These are phyloP conservation scores for Vararia minispora DNA, from an alignment of 768 basidiomycete species.

Conservation along the genomic window DNA sequence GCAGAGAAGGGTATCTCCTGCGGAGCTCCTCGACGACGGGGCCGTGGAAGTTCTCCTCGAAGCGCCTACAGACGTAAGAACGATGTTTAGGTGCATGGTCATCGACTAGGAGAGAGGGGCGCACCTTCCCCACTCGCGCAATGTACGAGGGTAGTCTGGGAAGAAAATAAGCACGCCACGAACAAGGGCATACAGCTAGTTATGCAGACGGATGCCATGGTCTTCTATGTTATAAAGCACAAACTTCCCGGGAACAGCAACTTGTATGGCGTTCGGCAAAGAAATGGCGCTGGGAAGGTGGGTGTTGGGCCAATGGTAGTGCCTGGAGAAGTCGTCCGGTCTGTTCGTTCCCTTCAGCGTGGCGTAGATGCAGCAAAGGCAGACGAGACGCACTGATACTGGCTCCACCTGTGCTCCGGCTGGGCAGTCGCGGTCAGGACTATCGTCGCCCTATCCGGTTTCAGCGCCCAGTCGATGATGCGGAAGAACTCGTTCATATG, in stretches of 20 bases:
- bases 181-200: background rate
- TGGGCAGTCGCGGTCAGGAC: slow-evolving; percentile 19
- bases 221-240: slow-evolving; percentile 16
- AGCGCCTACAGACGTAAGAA: slow-evolving; percentile 15
- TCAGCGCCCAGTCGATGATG: slow-evolving; percentile 31
- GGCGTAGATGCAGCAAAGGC: slow-evolving; percentile 1
- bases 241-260: slow-evolving; percentile 14
- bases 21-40: slow-evolving; percentile 11
- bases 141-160: slow-evolving; percentile 13
- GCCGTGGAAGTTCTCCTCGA: slow-evolving; percentile 16
- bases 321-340: slow-evolving; percentile 17
- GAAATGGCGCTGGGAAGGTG: slow-evolving; percentile 15
- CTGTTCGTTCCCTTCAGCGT: no score
- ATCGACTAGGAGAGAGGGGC: no score
- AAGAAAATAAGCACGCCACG: slow-evolving; percentile 15
- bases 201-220: slow-evolving; percentile 12
- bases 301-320: slow-evolving; percentile 22
- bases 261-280: slow-evolving; percentile 11
- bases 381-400: slow-evolving; percentile 12
- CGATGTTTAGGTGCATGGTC: no score
- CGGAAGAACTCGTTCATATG: slow-evolving; percentile 25
- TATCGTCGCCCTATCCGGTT: slow-evolving; percentile 22
- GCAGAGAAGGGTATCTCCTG: slow-evolving; percentile 15
- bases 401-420: slow-evolving; percentile 17
- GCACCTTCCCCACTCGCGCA: slow-evolving; percentile 22